Conservation (phyloP, 257 asterid genomes). For the Coffea canephora region DNA sequence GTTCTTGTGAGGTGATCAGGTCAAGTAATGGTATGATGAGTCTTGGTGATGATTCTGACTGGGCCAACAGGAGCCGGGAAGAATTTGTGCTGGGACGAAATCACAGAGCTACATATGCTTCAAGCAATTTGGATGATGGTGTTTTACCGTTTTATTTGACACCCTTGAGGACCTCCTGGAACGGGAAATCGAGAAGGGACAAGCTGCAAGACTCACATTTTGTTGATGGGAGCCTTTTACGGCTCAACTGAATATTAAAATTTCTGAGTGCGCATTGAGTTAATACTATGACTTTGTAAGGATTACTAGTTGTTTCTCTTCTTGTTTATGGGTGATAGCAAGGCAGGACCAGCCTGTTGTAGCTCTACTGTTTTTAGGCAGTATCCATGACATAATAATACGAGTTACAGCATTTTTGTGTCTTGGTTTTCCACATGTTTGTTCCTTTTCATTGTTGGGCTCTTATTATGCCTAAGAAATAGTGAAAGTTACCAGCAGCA, state of each 20-base stretch:
- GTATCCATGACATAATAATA: slow-evolving; percentile 15
- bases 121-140: slow-evolving; percentile 45
- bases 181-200: slow-evolving; percentile 45
- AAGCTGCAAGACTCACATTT: slow-evolving; percentile 42
- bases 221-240: slow-evolving; percentile 34
- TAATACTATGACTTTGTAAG: slow-evolving; percentile 21
- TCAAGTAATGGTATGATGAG: slow-evolving; percentile 49
- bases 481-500: not conserved
- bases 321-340: slow-evolving; percentile 3
- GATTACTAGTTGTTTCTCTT: slow-evolving; percentile 21
- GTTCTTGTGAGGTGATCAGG: slow-evolving; percentile 44
- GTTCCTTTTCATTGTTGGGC: not conserved
- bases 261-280: slow-evolving; percentile 17
- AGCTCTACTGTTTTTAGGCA: slow-evolving; percentile 2
- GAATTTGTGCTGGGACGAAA: slow-evolving; percentile 48
- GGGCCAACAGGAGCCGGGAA: slow-evolving; percentile 37
- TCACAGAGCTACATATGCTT: slow-evolving; percentile 31
- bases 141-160: slow-evolving; percentile 68
- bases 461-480: not conserved
- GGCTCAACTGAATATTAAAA: slow-evolving; percentile 33
- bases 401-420: not conserved
- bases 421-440: not conserved
- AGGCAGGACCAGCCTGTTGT: slow-evolving; percentile 8
- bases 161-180: slow-evolving; percentile 65
- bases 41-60: slow-evolving; percentile 41